Evolutionary conservation across 345 rosid genomes (phyloP), one percentile per base, ranked within the genome.

Genomic region (Euphorbia lathyris): DNA sequence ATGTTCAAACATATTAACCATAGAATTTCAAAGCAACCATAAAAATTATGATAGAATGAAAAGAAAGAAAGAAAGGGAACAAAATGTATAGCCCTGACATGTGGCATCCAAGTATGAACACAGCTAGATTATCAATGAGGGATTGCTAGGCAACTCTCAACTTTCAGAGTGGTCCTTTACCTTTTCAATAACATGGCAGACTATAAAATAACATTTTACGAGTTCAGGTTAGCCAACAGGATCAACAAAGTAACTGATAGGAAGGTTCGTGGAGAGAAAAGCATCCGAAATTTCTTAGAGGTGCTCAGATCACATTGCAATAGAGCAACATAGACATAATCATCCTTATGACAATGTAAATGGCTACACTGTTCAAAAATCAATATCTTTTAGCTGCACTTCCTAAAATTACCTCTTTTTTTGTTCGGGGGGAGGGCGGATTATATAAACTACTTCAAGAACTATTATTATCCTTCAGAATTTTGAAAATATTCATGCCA

Each of bases 11-110:
- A 11, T 10, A 16, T 45, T 42, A 64, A 38, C 36, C 63, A 16
- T 25, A 32, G 14, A 51, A 59, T 57, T 36, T 69, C 36, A 62
- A 58, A 73, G 19, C 29, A 17, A 47, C 23, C 67, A 19, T 50
- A 65, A 43, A 56, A n/a, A 9, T 72, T 14, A 8, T n/a, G 68
- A 52, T 40, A 9, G 32, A 16, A 56, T 7, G 38, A 45, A 71
- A 63, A 71, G 63, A 55, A 27, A 71, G 63, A 55, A 27, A 63
- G 17, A 53, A 4, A n/a, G 47, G 36, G 27, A 60, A 42, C 43
- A 43, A 10, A 29, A 40, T 16, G 14, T 7, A 53, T 40, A 26
- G 51, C 17, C 9, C 7, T 1, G 45, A 11, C 34, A 38, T 43
- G 9, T 36, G 47, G 61, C 34, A 40, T 55, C 22, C 38, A 16